These are phyloP conservation scores for Podaxis rugospora DNA, from an alignment of 768 basidiomycete genomes.

Conservation along the genomic window DNA sequence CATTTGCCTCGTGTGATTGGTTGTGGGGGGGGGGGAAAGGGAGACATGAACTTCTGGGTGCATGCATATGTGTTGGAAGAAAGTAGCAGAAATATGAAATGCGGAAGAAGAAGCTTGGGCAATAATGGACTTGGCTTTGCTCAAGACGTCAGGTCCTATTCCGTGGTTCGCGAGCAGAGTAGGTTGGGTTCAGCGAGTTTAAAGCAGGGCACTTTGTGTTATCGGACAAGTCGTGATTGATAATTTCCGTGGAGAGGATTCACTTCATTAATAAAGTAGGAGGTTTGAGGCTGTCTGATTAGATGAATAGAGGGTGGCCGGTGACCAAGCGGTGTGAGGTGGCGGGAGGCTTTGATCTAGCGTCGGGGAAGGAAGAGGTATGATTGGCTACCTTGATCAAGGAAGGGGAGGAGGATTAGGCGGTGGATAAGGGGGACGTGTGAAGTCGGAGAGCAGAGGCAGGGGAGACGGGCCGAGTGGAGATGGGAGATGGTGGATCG, in stretches of 20 bases:
- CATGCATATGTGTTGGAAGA: not conserved
- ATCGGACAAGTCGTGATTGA: not conserved
- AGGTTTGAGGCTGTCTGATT: not conserved
- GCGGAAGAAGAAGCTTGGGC: not conserved
- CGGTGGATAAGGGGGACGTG: not conserved
- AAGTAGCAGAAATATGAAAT: not conserved
- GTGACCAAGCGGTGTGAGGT: not conserved
- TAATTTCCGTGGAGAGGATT: not conserved
- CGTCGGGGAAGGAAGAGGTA: not conserved
- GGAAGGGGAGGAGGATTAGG: not conserved
- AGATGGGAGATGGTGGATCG: conserved; percentile 2
- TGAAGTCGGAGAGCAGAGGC: not conserved
- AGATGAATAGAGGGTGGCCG: not conserved
- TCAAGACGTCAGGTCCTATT: not conserved
- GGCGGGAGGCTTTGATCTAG: too few relatives aligned
- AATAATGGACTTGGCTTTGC: not conserved
- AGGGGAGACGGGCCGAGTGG: conserved; percentile 6
- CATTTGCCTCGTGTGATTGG: not conserved
- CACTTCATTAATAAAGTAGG: not conserved
- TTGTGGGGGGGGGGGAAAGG: not conserved
- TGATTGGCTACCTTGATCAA: not conserved
- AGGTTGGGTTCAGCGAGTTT: not conserved
- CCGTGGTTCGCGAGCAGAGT: not conserved
- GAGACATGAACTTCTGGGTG: not conserved
- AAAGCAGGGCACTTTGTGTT: not conserved